Base-by-base conservation (phyloP, 768 basidiomycete genomes). In the Mycena rosella region DNA sequence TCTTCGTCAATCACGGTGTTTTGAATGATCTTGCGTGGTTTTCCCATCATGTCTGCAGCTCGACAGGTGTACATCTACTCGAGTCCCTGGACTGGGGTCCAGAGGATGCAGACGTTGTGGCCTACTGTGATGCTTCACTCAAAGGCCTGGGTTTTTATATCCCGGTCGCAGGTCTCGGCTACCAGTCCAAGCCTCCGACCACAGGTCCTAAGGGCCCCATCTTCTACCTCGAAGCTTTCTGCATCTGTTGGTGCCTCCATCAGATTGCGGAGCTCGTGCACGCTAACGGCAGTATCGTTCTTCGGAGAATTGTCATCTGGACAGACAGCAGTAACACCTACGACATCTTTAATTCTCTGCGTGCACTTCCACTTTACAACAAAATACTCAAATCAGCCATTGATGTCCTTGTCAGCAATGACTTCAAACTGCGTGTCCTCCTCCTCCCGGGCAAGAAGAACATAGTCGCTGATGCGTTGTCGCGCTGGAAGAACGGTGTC, bases 1-100 rank as follows among this genome's bases (percentile, higher is more conserved):
- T 82, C 4, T 78, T 63, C 45, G 38, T 80, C 53, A 82, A 78
- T n/a, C n/a, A n/a, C n/a, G n/a, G n/a, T n/a, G n/a, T n/a, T n/a
- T n/a, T n/a, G n/a, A n/a, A n/a, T n/a, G 79, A 82, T 42, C 64
- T 80, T 18, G 0, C 0, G 0, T 86, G 84, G 82, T 62, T 81
- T 1, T 58, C 34, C 0, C 47, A 71, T 14, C 76, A 78, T 48
- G n/a, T 83, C 5, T 9, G 45, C 0, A 0, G 1, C 2, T 69
- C 73, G 0, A 15, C 52, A 15, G 75, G 79, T 0, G 56, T 81
- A 7, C 72, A 53, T 10, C 47, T 79, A 7, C 27, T 81, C 13
- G 51, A 73, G 0, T 62, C 76, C 0, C 18, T 62, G 0, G 68
- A 72, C 0, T 79, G 78, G 76, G 48, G 62, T 14, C 32, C 44